These are phyloP conservation scores for Capsicum rhomboideum DNA, from an alignment of 257 asterid genomes.

Conservation along the genomic window DNA sequence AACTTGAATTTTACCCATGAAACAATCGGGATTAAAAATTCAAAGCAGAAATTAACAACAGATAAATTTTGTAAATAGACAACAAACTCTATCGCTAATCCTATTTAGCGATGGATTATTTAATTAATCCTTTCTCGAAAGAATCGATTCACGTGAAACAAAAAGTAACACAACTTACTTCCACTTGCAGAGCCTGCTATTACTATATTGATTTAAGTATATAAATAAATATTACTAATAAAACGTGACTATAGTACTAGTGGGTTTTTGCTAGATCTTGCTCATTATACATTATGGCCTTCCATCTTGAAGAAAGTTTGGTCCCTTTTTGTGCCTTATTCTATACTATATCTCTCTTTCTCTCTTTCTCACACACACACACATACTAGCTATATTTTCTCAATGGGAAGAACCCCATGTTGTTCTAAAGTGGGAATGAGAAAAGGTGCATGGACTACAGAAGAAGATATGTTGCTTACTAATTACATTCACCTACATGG, in stretches of 20 bases:
- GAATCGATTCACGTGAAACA: not conserved
- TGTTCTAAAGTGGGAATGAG: conserved; percentile 2
- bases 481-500: not conserved
- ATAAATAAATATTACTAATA: too few relatives aligned
- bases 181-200: not conserved
- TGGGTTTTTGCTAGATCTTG: not conserved
- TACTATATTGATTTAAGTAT: too few relatives aligned
- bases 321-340: not conserved
- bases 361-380: not conserved
- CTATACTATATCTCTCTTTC: not conserved
- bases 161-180: not conserved
- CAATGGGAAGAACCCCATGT: conserved; percentile 3
- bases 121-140: not conserved
- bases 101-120: too few relatives aligned
- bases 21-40: too few relatives aligned
- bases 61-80: too few relatives aligned
- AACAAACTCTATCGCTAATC: too few relatives aligned
- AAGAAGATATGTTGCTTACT: not conserved
- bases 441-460: not conserved
- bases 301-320: not conserved
- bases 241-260: not conserved
- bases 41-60: too few relatives aligned
- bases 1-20: too few relatives aligned
- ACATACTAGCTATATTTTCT: not conserved
- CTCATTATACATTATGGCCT: not conserved